phyloP scores from a whole-genome alignment of 2,329 filamentous ascomycete species.

The Byssochlamys sp. region DNA sequence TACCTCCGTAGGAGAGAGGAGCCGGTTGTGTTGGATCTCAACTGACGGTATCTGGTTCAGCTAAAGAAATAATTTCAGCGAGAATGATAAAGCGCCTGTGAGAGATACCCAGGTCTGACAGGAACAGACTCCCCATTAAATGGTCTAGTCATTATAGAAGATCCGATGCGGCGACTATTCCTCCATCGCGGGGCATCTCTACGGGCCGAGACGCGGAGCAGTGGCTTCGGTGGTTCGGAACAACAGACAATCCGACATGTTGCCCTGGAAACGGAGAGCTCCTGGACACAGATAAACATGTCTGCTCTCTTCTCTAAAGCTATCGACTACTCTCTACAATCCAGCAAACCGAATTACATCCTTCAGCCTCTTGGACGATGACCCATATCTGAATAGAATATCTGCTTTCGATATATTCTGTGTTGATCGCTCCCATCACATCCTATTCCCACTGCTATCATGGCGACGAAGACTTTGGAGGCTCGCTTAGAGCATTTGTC shows the following conservation, averaged over 20 bases:
- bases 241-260: conserved; percentile 17
- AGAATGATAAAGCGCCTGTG: background rate
- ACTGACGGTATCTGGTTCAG: background rate
- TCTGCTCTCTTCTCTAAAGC: conserved; percentile 1
- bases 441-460: conserved; percentile 23
- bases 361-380: conserved; percentile 2
- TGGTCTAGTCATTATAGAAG: background rate
- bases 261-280: conserved; percentile 17
- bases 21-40: background rate
- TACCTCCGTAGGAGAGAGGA: background rate
- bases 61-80: background rate
- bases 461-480: conserved; percentile 73
- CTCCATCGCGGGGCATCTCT: background rate
- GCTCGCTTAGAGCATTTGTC: conserved; percentile 81
- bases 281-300: conserved; percentile 6
- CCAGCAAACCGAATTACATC: background rate
- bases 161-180: background rate
- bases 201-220: background rate
- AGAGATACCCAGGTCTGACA: background rate
- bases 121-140: background rate
- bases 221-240: background rate
- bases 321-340: background rate
- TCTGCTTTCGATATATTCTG: background rate
- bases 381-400: background rate
- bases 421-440: conserved; percentile 1